Evolutionary conservation across 2,329 filamentous ascomycete species (phyloP).

Genomic region (Camptophora hylomeconis): DNA sequence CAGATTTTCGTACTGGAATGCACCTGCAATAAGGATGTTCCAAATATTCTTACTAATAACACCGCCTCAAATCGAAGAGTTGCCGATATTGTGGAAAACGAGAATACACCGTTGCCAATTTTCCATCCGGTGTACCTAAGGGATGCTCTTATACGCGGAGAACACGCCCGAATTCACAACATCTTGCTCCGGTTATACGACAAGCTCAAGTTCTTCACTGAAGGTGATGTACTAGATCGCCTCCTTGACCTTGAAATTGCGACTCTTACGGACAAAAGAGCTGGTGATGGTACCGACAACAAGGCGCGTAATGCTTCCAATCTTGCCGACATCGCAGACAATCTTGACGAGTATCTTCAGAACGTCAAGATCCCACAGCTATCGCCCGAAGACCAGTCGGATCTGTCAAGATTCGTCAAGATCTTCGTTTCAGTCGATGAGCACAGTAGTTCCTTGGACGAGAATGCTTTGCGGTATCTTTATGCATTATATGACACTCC

Average conservation of each 20-base stretch:
- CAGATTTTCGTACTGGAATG: conserved; percentile 77
- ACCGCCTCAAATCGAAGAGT: not conserved
- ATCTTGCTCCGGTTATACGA: conserved; percentile 61
- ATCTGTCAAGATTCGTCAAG: too few relatives aligned
- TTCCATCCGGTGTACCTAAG: conserved; percentile 81
- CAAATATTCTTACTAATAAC: conserved; percentile 24
- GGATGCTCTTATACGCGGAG: conserved; percentile 74
- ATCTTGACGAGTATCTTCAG: conserved; percentile 65
- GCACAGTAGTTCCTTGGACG: too few relatives aligned
- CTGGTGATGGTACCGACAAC: not conserved
- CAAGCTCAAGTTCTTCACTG: conserved; percentile 67
- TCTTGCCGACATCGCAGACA: conserved; percentile 53
- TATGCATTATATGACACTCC: conserved; percentile 55
- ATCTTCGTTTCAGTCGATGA: too few relatives aligned
- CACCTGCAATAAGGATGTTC: too few relatives aligned
- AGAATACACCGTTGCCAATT: conserved; percentile 46
- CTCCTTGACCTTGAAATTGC: conserved; percentile 51
- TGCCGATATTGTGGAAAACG: not conserved
- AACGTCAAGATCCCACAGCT: conserved; percentile 64
- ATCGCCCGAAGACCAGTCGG: conserved; percentile 37
- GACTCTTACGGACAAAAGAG: conserved; percentile 32
- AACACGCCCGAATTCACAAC: conserved; percentile 55
- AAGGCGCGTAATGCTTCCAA: conserved; percentile 5
- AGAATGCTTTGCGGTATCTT: conserved; percentile 70
- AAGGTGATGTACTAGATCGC: conserved; percentile 68